Evolutionary conservation across 768 basidiomycete species (phyloP), one percentile per base, ranked within the genome.

Genomic region (Mycena indigotica): DNA sequence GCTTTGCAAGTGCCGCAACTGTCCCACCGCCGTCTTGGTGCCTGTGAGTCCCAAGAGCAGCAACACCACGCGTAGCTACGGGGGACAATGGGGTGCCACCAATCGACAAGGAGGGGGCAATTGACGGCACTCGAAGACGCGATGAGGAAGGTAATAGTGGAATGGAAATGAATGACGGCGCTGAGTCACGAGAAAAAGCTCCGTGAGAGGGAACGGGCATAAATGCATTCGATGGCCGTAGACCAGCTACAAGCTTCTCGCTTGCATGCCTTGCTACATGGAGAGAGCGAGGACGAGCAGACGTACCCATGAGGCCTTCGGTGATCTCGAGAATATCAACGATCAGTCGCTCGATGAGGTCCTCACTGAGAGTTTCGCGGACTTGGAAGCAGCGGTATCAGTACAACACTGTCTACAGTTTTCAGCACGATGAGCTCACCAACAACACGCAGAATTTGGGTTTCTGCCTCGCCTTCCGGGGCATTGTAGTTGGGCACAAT

Each of bases 401-500:
- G 41, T 55, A 60, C 17, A 48, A 58, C 5, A 69, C 64, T 6
- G 70, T 8, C 65, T 12, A 71, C 62, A 28, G n/a, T n/a, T n/a
- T n/a, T 12, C 3, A 17, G 25, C 16, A 50, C 50, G 46, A 41
- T 38, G 17, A n/a, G 67, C 76, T 56, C 52, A 76, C 76, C 77
- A 49, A 86, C 85, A 32, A 85, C 82, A 50, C 85, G 80, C 26
- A 86, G 75, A 50, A 87, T 84, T 66, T 88, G 84, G 28, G 76
- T 74, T 1, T 78, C 72, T 53, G 83, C 77, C 52, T 75, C 79
- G 40, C 77, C 77, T 25, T 77, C 74, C 0, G 86, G 83, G 25
- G 83, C 78, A 39, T 75, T 73, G 63, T 86, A 85, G 66, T 85
- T 84, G 10, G 84, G 83, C 1, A 84, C 81, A 53, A 86, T 85